These are phyloP conservation scores for Hyphopichia burtonii DNA, from an alignment of 1,139 yeast genomes.

Conservation along the genomic window DNA sequence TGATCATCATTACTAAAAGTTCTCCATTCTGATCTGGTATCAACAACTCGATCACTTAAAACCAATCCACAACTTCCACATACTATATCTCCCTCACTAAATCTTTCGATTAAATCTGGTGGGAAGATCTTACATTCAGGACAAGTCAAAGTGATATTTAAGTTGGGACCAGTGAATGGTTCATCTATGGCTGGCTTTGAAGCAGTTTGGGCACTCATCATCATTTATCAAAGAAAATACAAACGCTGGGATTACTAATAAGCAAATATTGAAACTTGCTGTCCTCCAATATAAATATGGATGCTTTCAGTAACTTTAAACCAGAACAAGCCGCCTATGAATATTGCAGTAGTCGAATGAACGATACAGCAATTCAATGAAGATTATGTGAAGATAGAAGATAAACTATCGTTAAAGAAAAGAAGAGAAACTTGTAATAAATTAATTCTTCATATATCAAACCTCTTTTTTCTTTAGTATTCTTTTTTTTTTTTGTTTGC, in stretches of 20 bases:
- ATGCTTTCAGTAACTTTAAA: background rate
- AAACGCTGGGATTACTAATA: background rate
- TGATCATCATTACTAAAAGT: conserved; percentile 96
- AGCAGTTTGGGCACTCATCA: conserved; percentile 13
- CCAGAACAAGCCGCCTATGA: background rate
- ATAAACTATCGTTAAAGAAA: conserved; percentile 2
- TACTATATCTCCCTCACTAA: conserved; percentile 96
- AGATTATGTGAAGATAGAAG: conserved; percentile 2
- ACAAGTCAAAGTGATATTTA: conserved; percentile 87
- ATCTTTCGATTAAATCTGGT: conserved; percentile 92
- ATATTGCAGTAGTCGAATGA: conserved; percentile 10
- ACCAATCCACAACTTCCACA: conserved; percentile 97
- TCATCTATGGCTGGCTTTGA: conserved; percentile 28
- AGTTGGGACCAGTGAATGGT: conserved; percentile 59
- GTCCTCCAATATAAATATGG: background rate
- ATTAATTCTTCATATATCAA: too few relatives aligned
- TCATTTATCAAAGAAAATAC: background rate
- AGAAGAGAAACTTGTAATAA: background rate
- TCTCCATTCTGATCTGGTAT: conserved; percentile 98
- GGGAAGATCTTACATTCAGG: conserved; percentile 97
- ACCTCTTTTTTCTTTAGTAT: background rate
- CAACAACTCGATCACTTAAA: conserved; percentile 87
- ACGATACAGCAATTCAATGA: conserved; percentile 10
- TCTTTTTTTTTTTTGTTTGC: too few relatives aligned
- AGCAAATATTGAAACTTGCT: background rate